These are phyloP conservation scores for Persicaria tinctoria DNA, from an alignment of 148 eudicot genomes.

Conservation along the genomic window DNA sequence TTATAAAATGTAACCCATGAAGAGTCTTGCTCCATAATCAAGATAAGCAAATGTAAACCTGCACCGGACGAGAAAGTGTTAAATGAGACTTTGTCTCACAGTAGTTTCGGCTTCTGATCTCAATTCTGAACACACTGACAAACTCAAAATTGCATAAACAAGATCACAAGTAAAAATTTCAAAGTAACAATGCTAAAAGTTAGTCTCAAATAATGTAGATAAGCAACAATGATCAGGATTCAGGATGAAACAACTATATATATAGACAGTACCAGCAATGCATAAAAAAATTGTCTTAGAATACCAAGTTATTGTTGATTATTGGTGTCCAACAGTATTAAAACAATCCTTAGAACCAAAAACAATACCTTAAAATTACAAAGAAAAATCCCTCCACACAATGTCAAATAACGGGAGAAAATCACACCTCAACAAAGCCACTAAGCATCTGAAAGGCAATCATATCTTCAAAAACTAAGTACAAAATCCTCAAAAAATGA, in stretches of 20 bases:
- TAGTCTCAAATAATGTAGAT: not conserved
- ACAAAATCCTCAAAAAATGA: not conserved
- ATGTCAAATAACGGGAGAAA: not conserved
- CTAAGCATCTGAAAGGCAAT: not conserved
- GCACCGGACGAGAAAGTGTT: not conserved
- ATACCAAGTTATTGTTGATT: too few species aligned
- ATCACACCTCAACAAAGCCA: not conserved
- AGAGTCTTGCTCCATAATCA: not conserved
- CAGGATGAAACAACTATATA: not conserved
- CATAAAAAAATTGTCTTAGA: too few species aligned
- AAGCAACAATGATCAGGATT: not conserved
- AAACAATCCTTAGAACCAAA: not conserved
- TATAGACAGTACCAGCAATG: too few species aligned
- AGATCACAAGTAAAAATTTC: too few species aligned
- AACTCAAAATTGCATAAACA: not conserved
- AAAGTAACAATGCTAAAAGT: not conserved
- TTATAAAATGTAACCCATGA: not conserved
- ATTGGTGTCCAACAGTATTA: too few species aligned
- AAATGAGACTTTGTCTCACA: not conserved
- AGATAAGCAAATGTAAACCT: constrained; percentile 1
- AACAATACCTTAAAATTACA: not conserved
- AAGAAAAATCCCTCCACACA: not conserved
- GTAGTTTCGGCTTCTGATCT: not conserved
- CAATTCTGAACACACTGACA: not conserved
- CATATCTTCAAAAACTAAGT: not conserved